Percentiles rank a stretch among this genome's conserved stretches.
These are phyloP conservation scores for Coelastrella sp. DNA, from an alignment of 139 green algal genomes.

Conservation along the genomic window DNA sequence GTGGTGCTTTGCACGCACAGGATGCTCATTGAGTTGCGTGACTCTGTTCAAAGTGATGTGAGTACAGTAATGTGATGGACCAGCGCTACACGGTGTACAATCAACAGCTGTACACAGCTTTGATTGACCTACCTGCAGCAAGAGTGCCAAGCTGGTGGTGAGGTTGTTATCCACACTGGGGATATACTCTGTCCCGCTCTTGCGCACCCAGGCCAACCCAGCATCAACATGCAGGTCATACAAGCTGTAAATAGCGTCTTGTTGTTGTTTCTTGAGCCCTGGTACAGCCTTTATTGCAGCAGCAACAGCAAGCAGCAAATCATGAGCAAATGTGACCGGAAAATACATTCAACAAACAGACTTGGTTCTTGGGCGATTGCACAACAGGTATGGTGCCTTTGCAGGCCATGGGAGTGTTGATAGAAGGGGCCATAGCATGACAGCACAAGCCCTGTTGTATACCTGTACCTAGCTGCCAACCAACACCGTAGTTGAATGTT, in stretches of 20 bases:
- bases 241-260: constrained; percentile 61
- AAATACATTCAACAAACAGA: background rate
- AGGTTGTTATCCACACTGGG: constrained; percentile 84
- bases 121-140: constrained; percentile 54
- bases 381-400: background rate
- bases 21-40: background rate
- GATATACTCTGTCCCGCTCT: constrained; percentile 76
- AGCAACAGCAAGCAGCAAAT: background rate
- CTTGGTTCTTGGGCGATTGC: background rate
- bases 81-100: background rate
- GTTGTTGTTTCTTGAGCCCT: constrained; percentile 1
- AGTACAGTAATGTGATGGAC: background rate
- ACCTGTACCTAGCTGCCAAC: too few relatives aligned
- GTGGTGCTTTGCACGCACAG: background rate
- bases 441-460: too few relatives aligned
- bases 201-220: constrained; percentile 70
- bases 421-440: too few relatives aligned
- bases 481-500: too few relatives aligned
- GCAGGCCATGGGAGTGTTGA: too few relatives aligned
- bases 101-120: background rate
- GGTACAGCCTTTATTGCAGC: constrained; percentile 14
- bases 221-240: constrained; percentile 74
- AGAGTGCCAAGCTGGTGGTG: constrained; percentile 63
- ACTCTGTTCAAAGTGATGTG: background rate
- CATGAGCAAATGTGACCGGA: background rate